phyloP scores from a whole-genome alignment of 2,329 filamentous ascomycete species.

The Fusarium scirpi region DNA sequence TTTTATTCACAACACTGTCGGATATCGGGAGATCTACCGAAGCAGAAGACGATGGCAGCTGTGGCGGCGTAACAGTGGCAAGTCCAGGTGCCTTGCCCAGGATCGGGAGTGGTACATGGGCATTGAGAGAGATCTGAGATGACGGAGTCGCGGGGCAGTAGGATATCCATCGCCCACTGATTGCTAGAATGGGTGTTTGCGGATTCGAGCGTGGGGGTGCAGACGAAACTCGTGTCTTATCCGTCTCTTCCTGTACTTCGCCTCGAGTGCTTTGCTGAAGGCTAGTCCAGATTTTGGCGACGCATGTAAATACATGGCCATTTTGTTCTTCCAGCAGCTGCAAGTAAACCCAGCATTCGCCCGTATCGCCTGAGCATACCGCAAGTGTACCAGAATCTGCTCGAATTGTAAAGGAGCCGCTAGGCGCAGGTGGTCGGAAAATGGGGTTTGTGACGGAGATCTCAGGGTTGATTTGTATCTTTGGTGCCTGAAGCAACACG shows the following conservation, averaged over 20 bases:
- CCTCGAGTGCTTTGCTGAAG: constrained; percentile 72
- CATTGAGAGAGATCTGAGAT: constrained; percentile 76
- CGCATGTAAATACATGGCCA: constrained; percentile 68
- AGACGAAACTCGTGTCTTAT: constrained; percentile 54
- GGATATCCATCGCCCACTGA: constrained; percentile 81
- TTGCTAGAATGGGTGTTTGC: constrained; percentile 74
- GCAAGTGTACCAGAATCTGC: constrained; percentile 78
- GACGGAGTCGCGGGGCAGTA: constrained; percentile 80
- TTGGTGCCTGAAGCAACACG: constrained; percentile 78
- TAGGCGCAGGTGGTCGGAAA: constrained; percentile 76
- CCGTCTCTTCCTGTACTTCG: constrained; percentile 61
- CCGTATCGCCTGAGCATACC: constrained; percentile 83
- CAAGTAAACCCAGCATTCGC: constrained; percentile 85
- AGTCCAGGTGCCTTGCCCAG: constrained; percentile 68
- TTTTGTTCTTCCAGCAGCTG: constrained; percentile 61
- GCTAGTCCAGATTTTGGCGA: constrained; percentile 93
- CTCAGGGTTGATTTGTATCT: constrained; percentile 67
- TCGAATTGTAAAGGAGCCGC: constrained; percentile 79
- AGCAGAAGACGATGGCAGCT: constrained; percentile 74
- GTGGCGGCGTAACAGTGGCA: constrained; percentile 73
- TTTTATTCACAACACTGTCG: constrained; percentile 79
- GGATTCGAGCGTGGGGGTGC: constrained; percentile 56
- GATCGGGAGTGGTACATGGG: constrained; percentile 69
- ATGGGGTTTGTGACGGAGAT: constrained; percentile 70
- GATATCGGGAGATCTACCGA: constrained; percentile 78